These are phyloP conservation scores for Erodium maritimum DNA, from an alignment of 345 rosid species.

Conservation along the genomic window DNA sequence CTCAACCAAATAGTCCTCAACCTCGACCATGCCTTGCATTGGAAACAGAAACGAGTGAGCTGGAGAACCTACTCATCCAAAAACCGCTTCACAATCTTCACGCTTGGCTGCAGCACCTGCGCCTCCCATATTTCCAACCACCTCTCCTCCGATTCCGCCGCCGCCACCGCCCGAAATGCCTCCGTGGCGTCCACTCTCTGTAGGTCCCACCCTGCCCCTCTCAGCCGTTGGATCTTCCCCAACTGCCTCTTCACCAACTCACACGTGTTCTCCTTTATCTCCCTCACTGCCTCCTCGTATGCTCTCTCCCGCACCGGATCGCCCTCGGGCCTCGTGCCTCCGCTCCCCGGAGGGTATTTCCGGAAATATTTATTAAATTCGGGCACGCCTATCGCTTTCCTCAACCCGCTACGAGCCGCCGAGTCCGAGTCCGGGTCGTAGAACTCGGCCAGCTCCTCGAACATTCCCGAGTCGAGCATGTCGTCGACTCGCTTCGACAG, in stretches of 20 bases:
- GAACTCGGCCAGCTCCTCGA: constrained; percentile 47
- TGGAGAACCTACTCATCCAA: constrained; percentile 54
- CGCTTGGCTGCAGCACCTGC: constrained; percentile 52
- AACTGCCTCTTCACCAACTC: constrained; percentile 64
- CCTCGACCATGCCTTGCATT: too few relatives aligned
- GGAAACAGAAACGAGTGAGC: constrained; percentile 6
- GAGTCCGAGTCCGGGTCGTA: constrained; percentile 24
- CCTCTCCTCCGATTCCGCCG: constrained; percentile 9
- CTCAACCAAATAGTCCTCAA: neutral
- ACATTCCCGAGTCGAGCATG: constrained; percentile 85
- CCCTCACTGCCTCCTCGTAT: constrained; percentile 58
- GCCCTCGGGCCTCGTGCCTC: constrained; percentile 4
- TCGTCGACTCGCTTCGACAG: constrained; percentile 63
- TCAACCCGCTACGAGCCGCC: constrained; percentile 28
- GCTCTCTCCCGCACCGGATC: constrained; percentile 24
- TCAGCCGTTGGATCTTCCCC: constrained; percentile 49
- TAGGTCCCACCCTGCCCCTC: constrained; percentile 58
- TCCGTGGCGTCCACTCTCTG: constrained; percentile 64
- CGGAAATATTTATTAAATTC: constrained; percentile 60
- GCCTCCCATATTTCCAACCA: constrained; percentile 61
- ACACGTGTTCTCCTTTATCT: constrained; percentile 72
- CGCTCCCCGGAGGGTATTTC: constrained; percentile 26
- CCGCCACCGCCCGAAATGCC: constrained; percentile 28
- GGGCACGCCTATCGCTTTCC: constrained; percentile 85
- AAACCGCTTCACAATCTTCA: constrained; percentile 58